Percentiles rank a stretch among this genome's conserved stretches.
phyloP scores from a whole-genome alignment of 2,329 filamentous ascomycete species.

The Neonectria ditissima region DNA sequence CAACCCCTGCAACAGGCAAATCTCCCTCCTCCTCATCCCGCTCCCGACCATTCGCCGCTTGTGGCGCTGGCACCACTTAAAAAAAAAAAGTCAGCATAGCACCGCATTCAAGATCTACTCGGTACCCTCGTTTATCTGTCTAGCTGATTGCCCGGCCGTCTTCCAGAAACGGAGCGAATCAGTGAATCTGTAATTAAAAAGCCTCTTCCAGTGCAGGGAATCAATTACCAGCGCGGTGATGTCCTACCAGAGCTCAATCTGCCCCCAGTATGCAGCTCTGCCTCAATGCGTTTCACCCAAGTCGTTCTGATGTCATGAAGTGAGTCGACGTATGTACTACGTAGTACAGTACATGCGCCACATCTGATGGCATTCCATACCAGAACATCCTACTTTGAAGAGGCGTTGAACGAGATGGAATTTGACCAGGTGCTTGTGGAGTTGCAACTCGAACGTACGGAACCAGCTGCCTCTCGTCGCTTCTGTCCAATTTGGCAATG shows the following conservation, averaged over 20 bases:
- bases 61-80: conserved; percentile 17
- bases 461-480: background rate
- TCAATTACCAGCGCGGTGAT: background rate
- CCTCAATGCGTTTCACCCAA: background rate
- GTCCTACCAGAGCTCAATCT: background rate
- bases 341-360: background rate
- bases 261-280: background rate
- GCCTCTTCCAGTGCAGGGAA: background rate
- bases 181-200: too few relatives aligned
- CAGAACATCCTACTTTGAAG: background rate
- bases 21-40: background rate
- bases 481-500: background rate
- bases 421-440: background rate
- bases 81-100: conserved; percentile 9
- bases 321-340: too few relatives aligned
- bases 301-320: background rate
- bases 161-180: too few relatives aligned
- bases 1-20: background rate
- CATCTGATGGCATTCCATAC: background rate
- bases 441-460: background rate
- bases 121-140: background rate
- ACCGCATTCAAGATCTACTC: background rate
- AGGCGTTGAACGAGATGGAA: background rate
- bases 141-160: background rate
- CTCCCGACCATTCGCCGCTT: conserved; percentile 9